phyloP scores from a whole-genome alignment of 768 basidiomycete genomes.

The Agrocybe chaxingu region DNA sequence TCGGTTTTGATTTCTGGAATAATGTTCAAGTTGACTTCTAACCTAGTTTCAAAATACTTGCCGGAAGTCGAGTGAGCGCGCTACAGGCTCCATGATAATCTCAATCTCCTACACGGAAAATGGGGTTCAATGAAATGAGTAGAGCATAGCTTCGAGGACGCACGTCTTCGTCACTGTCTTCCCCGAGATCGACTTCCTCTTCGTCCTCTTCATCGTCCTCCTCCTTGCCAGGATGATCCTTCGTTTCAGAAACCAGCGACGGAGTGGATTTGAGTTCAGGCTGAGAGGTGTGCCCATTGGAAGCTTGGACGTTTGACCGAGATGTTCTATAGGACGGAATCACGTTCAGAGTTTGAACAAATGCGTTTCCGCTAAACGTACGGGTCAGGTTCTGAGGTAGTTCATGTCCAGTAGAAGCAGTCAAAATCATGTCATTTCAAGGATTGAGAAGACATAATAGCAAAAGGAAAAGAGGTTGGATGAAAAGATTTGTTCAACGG shows the following conservation, averaged over 20 bases:
- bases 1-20: constrained; percentile 18
- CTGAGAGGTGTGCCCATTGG: constrained; percentile 49
- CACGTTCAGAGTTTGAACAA: constrained; percentile 6
- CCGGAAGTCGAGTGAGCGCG: constrained; percentile 76
- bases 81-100: constrained; percentile 82
- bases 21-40: not conserved
- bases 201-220: constrained; percentile 35
- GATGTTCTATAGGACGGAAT: constrained; percentile 26
- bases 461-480: constrained; percentile 25
- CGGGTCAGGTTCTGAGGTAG: constrained; percentile 54
- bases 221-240: constrained; percentile 3
- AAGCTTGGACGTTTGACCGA: constrained; percentile 37
- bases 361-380: constrained; percentile 40
- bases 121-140: not conserved
- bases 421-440: constrained; percentile 39
- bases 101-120: constrained; percentile 65
- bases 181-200: constrained; percentile 26
- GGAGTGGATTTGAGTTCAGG: constrained; percentile 41
- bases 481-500: constrained; percentile 4
- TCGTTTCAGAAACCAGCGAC: not conserved
- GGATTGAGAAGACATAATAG: constrained; percentile 24
- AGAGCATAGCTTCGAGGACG: constrained; percentile 18
- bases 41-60: constrained; percentile 23
- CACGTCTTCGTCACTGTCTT: constrained; percentile 43
- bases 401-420: constrained; percentile 36